Base-by-base conservation (phyloP, 352 stramenopile species). In the Phytophthora meadii region DNA sequence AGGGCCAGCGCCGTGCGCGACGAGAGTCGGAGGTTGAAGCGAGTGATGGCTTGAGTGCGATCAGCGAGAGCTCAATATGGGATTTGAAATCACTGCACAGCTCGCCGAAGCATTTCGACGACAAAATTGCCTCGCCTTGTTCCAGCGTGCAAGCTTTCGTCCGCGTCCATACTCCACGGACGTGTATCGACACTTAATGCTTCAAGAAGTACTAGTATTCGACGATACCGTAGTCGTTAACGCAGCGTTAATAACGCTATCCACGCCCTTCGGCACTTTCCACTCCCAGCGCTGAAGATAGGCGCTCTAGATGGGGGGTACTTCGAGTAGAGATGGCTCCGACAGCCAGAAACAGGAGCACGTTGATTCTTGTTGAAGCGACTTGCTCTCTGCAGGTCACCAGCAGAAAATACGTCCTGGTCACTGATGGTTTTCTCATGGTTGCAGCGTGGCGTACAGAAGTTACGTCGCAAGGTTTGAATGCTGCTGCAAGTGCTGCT, bases 291-390 rank as follows among this genome's bases (percentile, higher is more conserved):
- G 30, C 30, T 42, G 37, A 42, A 42, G 37, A 42, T 42, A 42
- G 11, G 5, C 37, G 37, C 37, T 22, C 11, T 8, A 19, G 24
- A 30, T 54, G 52, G 52, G 36, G 22, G 50, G 30, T 61, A 54
- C 25, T 27, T 44, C 46, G 46, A 52, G 47, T 49, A 65, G 56
- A 65, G 57, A 65, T 61, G 49, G 51, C 28, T 67, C 30, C 30
- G 41, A 32, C 37, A 41, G 42, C 15, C 45, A 68, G 17, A 68
- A 68, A 53, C 51, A 27, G 32, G 48, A 52, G 37, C 14, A 42
- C 14, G 12, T 19, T 19, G 37, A 42, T n/a, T 42, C 37, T 6
- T 7, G 37, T 19, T 27, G 8, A 40, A 45, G 42, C 15, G 28
- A 36, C 34, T 22, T n/a, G 40, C 17, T 47, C 40, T 47, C 17